Evolutionary conservation across 352 stramenopile species (phyloP).

Genomic region (Pythium coloratum): DNA sequence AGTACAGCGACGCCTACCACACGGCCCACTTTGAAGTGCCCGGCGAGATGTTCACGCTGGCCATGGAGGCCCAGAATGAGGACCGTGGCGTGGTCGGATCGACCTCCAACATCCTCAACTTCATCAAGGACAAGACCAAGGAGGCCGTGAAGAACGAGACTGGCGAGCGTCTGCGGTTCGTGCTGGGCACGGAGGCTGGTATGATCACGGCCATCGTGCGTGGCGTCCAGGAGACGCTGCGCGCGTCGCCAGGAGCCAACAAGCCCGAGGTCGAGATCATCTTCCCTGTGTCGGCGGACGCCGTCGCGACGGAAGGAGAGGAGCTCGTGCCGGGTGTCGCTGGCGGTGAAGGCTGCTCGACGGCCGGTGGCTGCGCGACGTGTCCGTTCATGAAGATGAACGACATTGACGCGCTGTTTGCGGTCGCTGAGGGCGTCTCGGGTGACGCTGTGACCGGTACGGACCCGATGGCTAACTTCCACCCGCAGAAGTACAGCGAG

Average conservation of each 20-base stretch:
- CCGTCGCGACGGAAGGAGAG: constrained; percentile 77
- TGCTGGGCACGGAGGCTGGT: constrained; percentile 95
- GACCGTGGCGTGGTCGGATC: constrained; percentile 94
- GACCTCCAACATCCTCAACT: constrained; percentile 97
- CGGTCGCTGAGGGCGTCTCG: constrained; percentile 80
- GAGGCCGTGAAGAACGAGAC: constrained; percentile 70
- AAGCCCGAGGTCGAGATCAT: constrained; percentile 95
- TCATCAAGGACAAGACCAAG: constrained; percentile 95
- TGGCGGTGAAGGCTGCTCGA: constrained; percentile 96
- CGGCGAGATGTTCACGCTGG: constrained; percentile 98
- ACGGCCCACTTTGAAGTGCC: constrained; percentile 98
- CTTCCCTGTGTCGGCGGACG: constrained; percentile 95
- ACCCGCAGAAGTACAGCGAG: constrained; percentile 92
- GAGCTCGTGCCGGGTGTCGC: constrained; percentile 89
- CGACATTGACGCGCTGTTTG: constrained; percentile 95
- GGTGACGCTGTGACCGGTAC: constrained; percentile 25
- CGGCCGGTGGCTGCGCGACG: constrained; percentile 95
- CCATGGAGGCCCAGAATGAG: constrained; percentile 91
- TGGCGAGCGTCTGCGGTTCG: constrained; percentile 89
- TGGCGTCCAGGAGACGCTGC: constrained; percentile 87
- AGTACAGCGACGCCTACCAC: constrained; percentile 93
- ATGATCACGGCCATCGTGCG: constrained; percentile 98
- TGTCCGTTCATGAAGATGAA: constrained; percentile 99
- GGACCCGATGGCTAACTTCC: constrained; percentile 86
- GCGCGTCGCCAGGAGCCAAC: constrained; percentile 35